Evolutionary conservation across 495 filamentous ascomycete species (phyloP).

Genomic region (Poronia punctata): DNA sequence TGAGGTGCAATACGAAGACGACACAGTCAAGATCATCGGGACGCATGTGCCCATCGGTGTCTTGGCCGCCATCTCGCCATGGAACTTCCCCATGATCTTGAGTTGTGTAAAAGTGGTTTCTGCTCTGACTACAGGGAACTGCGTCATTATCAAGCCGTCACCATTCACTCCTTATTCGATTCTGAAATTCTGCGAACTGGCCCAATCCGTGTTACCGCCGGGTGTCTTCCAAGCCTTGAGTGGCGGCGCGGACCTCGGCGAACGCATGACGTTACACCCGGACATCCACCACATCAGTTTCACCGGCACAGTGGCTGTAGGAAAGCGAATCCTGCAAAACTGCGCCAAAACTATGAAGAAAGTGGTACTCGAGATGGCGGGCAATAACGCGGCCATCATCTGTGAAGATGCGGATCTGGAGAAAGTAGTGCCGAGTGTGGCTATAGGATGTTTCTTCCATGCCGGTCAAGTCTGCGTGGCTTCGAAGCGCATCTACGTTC

Average conservation of each 20-base stretch:
- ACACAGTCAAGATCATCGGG: conserved; percentile 37
- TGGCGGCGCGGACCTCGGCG: conserved; percentile 59
- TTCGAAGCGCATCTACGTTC: conserved; percentile 62
- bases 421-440: conserved; percentile 43
- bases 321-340: conserved; percentile 55
- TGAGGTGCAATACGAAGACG: conserved; percentile 45
- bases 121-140: conserved; percentile 53
- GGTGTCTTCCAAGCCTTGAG: conserved; percentile 62
- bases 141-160: conserved; percentile 56
- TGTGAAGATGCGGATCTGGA: conserved; percentile 60
- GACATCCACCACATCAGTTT: conserved; percentile 63
- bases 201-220: conserved; percentile 52
- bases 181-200: conserved; percentile 58
- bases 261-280: conserved; percentile 49
- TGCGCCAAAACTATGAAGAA: conserved; percentile 56
- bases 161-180: conserved; percentile 63
- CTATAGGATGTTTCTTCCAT: conserved; percentile 51
- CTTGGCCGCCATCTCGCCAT: conserved; percentile 50
- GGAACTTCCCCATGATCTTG: conserved; percentile 60
- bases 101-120: conserved; percentile 48
- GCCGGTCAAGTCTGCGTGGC: conserved; percentile 49
- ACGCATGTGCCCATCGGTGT: conserved; percentile 49
- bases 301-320: conserved; percentile 58
- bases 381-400: conserved; percentile 63
- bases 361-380: conserved; percentile 48